These are phyloP conservation scores for Geotrichum candidum DNA, from an alignment of 1,139 yeast genomes.

Conservation along the genomic window DNA sequence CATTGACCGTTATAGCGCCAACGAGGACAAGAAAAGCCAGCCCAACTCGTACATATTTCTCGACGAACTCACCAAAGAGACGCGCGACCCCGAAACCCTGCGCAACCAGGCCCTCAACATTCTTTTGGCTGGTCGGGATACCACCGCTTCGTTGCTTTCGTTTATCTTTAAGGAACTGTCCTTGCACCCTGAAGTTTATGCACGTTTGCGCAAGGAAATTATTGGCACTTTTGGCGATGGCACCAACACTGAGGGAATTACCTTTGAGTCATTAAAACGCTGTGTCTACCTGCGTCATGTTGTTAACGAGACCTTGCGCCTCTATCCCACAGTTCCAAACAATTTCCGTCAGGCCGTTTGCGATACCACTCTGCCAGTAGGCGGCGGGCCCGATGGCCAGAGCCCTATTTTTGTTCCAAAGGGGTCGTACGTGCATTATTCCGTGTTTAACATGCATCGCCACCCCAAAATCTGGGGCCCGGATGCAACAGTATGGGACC, in stretches of 20 bases:
- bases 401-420: constrained; percentile 44
- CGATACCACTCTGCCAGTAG: constrained; percentile 47
- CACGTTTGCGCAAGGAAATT: constrained; percentile 40
- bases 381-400: constrained; percentile 45
- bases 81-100: constrained; percentile 45
- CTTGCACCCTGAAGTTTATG: constrained; percentile 40
- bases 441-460: constrained; percentile 45
- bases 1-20: constrained; percentile 13
- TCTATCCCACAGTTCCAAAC: constrained; percentile 53
- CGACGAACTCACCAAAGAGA: constrained; percentile 47
- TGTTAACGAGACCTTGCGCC: constrained; percentile 47
- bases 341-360: constrained; percentile 45
- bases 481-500: constrained; percentile 44
- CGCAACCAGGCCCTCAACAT: constrained; percentile 50
- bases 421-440: constrained; percentile 44
- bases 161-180: constrained; percentile 45
- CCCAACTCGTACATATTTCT: constrained; percentile 41
- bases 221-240: constrained; percentile 27
- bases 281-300: constrained; percentile 46
- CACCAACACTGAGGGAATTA: constrained; percentile 20
- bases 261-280: constrained; percentile 48
- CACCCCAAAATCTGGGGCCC: constrained; percentile 42
- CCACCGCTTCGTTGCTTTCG: constrained; percentile 51
- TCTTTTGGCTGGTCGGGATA: constrained; percentile 52
- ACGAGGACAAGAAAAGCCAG: background rate